Conservation (phyloP, 176 grass and related monocot species). For the Elaeis guineensis region DNA sequence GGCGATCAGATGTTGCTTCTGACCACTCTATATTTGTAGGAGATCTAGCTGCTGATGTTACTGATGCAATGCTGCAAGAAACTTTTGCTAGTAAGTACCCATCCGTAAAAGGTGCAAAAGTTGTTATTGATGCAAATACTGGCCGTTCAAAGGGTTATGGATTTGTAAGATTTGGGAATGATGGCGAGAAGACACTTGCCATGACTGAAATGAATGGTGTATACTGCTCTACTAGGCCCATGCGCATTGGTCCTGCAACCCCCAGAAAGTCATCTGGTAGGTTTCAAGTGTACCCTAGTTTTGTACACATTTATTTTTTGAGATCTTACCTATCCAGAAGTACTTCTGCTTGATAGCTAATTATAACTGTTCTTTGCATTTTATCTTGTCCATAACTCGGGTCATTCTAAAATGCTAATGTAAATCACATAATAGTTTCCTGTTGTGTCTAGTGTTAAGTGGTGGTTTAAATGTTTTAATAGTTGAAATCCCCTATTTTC, state of each 20-base stretch:
- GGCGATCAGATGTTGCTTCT: slow-evolving; percentile 69
- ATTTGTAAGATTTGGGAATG: slow-evolving; percentile 96
- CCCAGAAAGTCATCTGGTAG: slow-evolving; percentile 92
- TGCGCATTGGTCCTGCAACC: slow-evolving; percentile 96
- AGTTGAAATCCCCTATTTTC: too few relatives aligned
- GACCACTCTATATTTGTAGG: slow-evolving; percentile 97
- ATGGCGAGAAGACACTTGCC: slow-evolving; percentile 79
- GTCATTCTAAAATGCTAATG: too few relatives aligned
- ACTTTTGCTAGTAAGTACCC: slow-evolving; percentile 79
- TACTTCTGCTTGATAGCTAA: too few relatives aligned
- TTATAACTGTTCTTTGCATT: too few relatives aligned
- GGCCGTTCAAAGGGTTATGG: slow-evolving; percentile 96
- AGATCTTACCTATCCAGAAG: too few relatives aligned
- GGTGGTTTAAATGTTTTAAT: too few relatives aligned
- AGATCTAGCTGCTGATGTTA: slow-evolving; percentile 96
- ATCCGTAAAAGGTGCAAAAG: slow-evolving; percentile 97
- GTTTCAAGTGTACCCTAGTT: slow-evolving; percentile 11
- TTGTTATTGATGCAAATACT: slow-evolving; percentile 97
- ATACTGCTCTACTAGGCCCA: slow-evolving; percentile 90
- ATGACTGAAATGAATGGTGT: slow-evolving; percentile 95
- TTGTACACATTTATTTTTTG: background rate
- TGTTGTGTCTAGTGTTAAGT: too few relatives aligned
- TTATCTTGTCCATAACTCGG: too few relatives aligned
- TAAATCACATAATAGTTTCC: too few relatives aligned
- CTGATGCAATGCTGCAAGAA: slow-evolving; percentile 63